Percentiles rank a stretch among this genome's conserved stretches.
phyloP scores from a whole-genome alignment of 305 asterid species.

The Nicotiana rustica region DNA sequence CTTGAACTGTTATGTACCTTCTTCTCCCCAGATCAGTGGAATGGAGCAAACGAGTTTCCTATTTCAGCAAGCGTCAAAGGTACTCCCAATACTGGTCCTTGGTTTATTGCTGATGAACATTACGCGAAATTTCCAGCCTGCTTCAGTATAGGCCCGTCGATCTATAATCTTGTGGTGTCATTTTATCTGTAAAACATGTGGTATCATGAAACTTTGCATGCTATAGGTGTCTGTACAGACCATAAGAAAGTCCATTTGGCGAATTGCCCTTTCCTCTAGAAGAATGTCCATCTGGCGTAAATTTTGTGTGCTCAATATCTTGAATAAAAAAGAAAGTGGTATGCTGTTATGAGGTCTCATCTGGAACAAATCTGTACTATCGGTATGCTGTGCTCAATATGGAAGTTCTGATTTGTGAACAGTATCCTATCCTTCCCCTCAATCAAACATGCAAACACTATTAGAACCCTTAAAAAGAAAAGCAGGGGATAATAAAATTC shows the following conservation, averaged over 20 bases:
- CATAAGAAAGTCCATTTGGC: constrained; percentile 22
- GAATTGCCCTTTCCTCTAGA: not conserved
- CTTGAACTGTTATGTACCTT: constrained; percentile 34
- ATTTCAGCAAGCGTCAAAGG: constrained; percentile 97
- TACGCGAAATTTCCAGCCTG: not conserved
- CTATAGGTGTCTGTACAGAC: not conserved
- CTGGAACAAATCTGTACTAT: constrained; percentile 15
- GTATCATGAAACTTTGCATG: not conserved
- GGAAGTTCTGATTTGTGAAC: constrained; percentile 24
- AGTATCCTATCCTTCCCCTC: not conserved
- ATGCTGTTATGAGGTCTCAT: not conserved
- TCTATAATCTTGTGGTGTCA: constrained; percentile 4
- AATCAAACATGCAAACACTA: constrained; percentile 24
- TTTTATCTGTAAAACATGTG: not conserved
- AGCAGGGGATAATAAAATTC: not conserved
- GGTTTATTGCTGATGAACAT: constrained; percentile 29
- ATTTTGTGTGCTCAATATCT: not conserved
- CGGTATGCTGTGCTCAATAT: not conserved
- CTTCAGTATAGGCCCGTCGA: not conserved
- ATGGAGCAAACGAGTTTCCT: constrained; percentile 98
- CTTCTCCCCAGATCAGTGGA: constrained; percentile 74
- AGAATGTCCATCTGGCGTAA: not conserved
- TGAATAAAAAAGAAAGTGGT: not conserved
- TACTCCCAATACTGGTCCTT: constrained; percentile 38
- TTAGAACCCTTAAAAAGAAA: not conserved